Base-by-base conservation (phyloP, 2,329 filamentous ascomycete genomes). In the Neocucurbitaria cava region DNA sequence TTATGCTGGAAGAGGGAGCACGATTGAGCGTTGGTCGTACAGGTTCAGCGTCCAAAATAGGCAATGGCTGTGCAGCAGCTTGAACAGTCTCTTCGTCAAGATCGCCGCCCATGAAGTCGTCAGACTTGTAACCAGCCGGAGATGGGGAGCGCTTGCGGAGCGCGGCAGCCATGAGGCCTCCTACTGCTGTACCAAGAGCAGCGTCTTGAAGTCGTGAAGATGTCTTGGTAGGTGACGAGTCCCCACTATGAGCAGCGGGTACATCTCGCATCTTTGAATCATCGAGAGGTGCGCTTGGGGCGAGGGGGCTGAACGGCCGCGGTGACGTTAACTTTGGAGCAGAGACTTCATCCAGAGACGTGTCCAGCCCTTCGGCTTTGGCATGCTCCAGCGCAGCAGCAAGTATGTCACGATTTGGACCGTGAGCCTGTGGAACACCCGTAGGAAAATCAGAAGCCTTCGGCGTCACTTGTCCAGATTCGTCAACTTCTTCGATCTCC, bases 381-480 rank as follows among this genome's bases (percentile, higher is more conserved):
- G 59, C 49, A 24, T 59, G 31, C 40, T 72, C 66, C 2, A 69
- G 52, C n/a, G 62, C 65, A 28, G 62, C 62, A 51, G 65, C 46
- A n/a, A 71, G 64, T 21, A 52, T 60, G 20, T 71, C 63, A 20
- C 59, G 61, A 35, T 62, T 44, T 6, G 63, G 59, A 10, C 61
- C 65, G 17, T 42, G 38, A 4, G 36, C 36, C 20, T 38, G 15
- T 28, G 48, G 51, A 6, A 45, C 41, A 35, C 58, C 66, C 41
- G 74, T 51, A 13, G 76, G 70, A 46, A 82, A 83, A 9, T 78
- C 73, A 17, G 80, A 81, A 4, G 87, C 87, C 56, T 86, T 90
- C 1, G 90, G 89, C 1, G 89, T 92, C 0, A 83, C 82, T 66
- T 91, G 85, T 60, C 87, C 79, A 5, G 88, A 90, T 40, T 81